Evolutionary conservation across 1,284 basidiomycete species (phyloP), one percentile per base, ranked within the genome.

Genomic region (Phylloporus sp.): DNA sequence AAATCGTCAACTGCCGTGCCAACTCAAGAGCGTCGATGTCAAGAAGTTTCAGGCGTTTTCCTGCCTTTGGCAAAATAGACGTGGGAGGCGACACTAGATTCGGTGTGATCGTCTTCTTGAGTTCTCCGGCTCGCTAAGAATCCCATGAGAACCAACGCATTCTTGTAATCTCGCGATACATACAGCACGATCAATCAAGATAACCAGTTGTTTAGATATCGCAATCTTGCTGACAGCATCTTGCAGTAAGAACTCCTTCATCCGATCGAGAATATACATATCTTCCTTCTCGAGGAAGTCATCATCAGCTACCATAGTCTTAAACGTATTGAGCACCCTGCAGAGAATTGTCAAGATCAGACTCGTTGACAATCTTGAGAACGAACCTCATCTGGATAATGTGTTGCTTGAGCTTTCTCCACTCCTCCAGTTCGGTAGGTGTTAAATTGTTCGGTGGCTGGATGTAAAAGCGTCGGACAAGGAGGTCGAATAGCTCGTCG

Each of bases 11-110:
- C 78, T 99, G 98, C 52, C 98, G 88, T 0, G 96, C 97, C 25
- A 99, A 81, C 80, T 99, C 98, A 41, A 97, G 80, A 2, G 97
- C 86, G 74, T 99, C 96, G 60, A 98, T 89, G 71, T 97, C 95
- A n/a, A 92, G 80, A 25, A 97, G 84, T 74, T 95, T 95, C 70
- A 95, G 81, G 81, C 92, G 94, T 81, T 90, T 92, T 70, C 84
- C 83, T 60, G 86, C 83, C 77, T 91, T 93, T 1, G 95, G 96
- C 20, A 92, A 69, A 65, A 97, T 91, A 1, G 96, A 88, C 4
- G 93, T 83, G 1, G 95, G 94, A 35, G 93, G 89, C 5, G 83
- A 84, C 62, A 86, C 81, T 23, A 84, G 66, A 32, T 80, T 83
- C 17, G 87, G 88, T 72, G 85, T 89, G 67, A 88, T 83, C 12